A percentile compares a stretch with the other conserved stretches of the same genome.
phyloP scores from a whole-genome alignment of 805 yeast species.

The Spathaspora gorwiae region DNA sequence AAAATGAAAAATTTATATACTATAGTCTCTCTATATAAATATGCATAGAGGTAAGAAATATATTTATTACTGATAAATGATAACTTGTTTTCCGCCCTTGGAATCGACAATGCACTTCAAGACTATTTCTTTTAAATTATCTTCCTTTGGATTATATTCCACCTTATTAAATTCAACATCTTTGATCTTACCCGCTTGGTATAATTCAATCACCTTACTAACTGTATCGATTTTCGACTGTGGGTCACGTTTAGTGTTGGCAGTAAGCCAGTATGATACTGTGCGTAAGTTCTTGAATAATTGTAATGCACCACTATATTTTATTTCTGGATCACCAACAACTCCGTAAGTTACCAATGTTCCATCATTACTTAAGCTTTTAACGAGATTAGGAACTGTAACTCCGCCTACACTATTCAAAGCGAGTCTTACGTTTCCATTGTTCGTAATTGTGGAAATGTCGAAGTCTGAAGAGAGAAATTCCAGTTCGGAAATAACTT shows the following conservation, averaged over 20 bases:
- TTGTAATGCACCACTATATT: slow-evolving; percentile 19
- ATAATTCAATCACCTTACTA: slow-evolving; percentile 50
- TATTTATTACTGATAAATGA: slow-evolving; percentile 14
- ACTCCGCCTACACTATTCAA: slow-evolving; percentile 29
- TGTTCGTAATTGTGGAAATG: slow-evolving; percentile 8
- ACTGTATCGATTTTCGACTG: slow-evolving; percentile 54
- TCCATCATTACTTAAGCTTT: slow-evolving; percentile 23
- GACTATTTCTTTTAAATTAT: slow-evolving; percentile 39
- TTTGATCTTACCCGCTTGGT: slow-evolving; percentile 50
- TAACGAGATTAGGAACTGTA: slow-evolving; percentile 17
- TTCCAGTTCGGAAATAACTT: slow-evolving; percentile 25
- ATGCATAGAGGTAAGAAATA: not conserved
- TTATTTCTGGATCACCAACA: slow-evolving; percentile 12
- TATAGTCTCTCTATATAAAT: not conserved
- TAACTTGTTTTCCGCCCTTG: slow-evolving; percentile 42
- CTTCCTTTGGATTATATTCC: slow-evolving; percentile 34
- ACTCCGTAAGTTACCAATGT: slow-evolving; percentile 26
- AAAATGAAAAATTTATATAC: no score
- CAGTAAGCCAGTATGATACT: slow-evolving; percentile 29
- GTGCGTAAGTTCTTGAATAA: slow-evolving; percentile 27
- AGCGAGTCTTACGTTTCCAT: slow-evolving; percentile 25
- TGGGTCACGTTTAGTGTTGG: slow-evolving; percentile 41
- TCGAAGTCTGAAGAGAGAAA: slow-evolving; percentile 16
- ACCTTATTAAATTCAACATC: slow-evolving; percentile 42
- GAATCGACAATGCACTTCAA: slow-evolving; percentile 40